Evolutionary conservation across 371 early-diverging fungal species (phyloP), one percentile per base, ranked within the genome.

Genomic region (Capillidium heterosporum): DNA sequence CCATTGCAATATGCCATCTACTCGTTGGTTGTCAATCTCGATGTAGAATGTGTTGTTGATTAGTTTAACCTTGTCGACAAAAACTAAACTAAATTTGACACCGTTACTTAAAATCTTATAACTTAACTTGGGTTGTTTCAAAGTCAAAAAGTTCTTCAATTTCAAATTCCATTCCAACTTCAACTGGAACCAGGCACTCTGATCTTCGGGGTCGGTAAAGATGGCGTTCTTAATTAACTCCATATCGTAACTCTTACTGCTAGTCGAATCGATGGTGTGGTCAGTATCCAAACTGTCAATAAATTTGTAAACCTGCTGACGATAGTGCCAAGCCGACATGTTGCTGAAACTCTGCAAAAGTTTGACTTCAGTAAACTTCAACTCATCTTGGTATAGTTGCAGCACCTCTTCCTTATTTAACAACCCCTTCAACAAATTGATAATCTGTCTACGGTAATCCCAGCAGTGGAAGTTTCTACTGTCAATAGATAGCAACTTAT

Each of bases 391-490:
- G 0, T 66, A 67, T 26, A 75, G 61, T n/a, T 56, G 52, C 23
- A 59, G 52, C 8, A 43, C 40, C 1, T 54, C 46, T 0, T 58
- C 48, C 0, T 63, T 44, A 2, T 69, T 64, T n/a, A 60, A 46
- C 43, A 59, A 54, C 0, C 63, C 39, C 11, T 65, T 63, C 32
- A 81, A 57, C 32, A 75, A 71, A 0, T 66, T 51, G 23, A 87
- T 75, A 0, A 96, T 84, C 46, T 77, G 81, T 0, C 91, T 79
- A 10, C 97, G 77, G 67, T 95, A 93, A 65, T 83, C 76, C 97
- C 97, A 96, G 11, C 91, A 93, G 64, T 96, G 97, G 63, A 91
- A 96, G 71, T 96, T 96, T 47, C 95, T 73, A 5, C 89, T 75
- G 70, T 96, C 97, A 61, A 83, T 46, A 1, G 81, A 76, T 54